Evolutionary conservation across 805 yeast genomes (phyloP).

Genomic region (Suhomyces prunicola): DNA sequence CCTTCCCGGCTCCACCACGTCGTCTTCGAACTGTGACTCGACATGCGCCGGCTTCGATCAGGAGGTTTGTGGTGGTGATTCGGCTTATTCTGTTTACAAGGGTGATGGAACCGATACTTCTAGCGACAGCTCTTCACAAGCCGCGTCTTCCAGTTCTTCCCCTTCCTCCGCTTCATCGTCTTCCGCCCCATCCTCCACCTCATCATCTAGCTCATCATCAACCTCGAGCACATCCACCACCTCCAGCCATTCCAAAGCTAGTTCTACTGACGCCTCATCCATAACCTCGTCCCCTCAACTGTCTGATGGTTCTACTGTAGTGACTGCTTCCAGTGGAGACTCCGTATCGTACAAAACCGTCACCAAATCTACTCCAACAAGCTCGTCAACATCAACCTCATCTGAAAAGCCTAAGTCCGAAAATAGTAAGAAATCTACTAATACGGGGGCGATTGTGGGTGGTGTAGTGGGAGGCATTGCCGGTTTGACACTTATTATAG

Average conservation of each 20-base stretch:
- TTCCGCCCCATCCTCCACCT: conserved; percentile 1
- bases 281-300: neutral
- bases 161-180: conserved; percentile 2
- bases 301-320: neutral
- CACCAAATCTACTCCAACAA: neutral
- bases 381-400: too few species aligned
- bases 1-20: conserved; percentile 22
- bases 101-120: conserved; percentile 19
- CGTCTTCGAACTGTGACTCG: conserved; percentile 22
- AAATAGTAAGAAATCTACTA: conserved; percentile 20
- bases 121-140: neutral
- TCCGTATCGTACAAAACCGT: conserved; percentile 8
- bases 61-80: conserved; percentile 37
- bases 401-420: neutral
- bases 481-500: conserved; percentile 24
- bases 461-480: conserved; percentile 45
- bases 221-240: conserved; percentile 1
- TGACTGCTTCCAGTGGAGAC: conserved; percentile 4
- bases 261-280: conserved; percentile 3
- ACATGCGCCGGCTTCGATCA: conserved; percentile 34
- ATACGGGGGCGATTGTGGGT: conserved; percentile 42
- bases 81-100: conserved; percentile 27
- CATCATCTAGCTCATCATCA: neutral
- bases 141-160: neutral
- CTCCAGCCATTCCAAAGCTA: conserved; percentile 1